Evolutionary conservation across 2,329 filamentous ascomycete species (phyloP).

Genomic region (Phialemoniopsis sp.): DNA sequence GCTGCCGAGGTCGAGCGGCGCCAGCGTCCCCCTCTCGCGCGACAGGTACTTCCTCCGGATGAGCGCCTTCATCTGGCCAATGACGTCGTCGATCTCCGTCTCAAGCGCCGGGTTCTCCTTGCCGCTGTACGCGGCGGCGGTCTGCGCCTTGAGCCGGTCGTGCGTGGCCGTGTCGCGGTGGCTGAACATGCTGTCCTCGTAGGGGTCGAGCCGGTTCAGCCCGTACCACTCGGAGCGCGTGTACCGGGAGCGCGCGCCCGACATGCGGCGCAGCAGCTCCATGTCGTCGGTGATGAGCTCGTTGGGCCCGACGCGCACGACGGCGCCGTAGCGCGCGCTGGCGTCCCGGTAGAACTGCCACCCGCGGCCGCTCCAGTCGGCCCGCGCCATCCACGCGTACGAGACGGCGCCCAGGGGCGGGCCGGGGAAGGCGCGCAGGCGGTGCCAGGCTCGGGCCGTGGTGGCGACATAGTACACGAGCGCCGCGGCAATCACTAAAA

Average conservation of each 20-base stretch:
- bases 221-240: slow-evolving; percentile 33
- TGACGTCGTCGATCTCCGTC: slow-evolving; percentile 13
- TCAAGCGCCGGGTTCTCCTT: slow-evolving; percentile 19
- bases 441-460: slow-evolving; percentile 9
- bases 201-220: slow-evolving; percentile 40
- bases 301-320: slow-evolving; percentile 29
- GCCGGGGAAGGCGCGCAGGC: slow-evolving; percentile 18
- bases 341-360: slow-evolving; percentile 13
- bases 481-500: too few relatives aligned
- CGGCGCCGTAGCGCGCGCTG: slow-evolving; percentile 16
- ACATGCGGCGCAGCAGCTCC: slow-evolving; percentile 21
- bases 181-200: slow-evolving; percentile 43
- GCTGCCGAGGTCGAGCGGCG: slow-evolving; percentile 35
- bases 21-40: background rate
- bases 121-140: slow-evolving; percentile 19
- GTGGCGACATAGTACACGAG: slow-evolving; percentile 9
- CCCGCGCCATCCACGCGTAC: slow-evolving; percentile 22
- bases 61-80: slow-evolving; percentile 10
- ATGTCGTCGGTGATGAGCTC: slow-evolving; percentile 27
- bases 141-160: slow-evolving; percentile 19
- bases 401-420: slow-evolving; percentile 23
- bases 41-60: slow-evolving; percentile 13
- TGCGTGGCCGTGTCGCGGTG: slow-evolving; percentile 20
- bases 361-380: slow-evolving; percentile 14
- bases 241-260: slow-evolving; percentile 21